A percentile compares a stretch with the other conserved stretches of the same genome.
Conservation (phyloP, 73 alveolate genomes). For the Paramecium bursaria region DNA sequence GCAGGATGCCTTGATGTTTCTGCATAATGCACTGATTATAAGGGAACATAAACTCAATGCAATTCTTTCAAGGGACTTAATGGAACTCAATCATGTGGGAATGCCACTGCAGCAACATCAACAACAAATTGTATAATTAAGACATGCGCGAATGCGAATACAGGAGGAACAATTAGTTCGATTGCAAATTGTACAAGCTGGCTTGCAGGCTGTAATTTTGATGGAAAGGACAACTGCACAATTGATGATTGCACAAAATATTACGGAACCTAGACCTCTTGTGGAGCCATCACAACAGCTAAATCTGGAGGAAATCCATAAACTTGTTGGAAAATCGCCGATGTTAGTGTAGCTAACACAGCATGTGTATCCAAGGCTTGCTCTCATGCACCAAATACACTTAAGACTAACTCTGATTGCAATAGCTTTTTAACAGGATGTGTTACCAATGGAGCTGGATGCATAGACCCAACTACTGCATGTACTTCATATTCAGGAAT, state of each 20-base stretch:
- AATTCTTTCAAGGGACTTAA: neutral
- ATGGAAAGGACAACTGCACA: no score
- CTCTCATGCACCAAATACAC: conserved; percentile 1
- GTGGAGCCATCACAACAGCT: no score
- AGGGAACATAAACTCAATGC: neutral
- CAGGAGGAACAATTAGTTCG: no score
- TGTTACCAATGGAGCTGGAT: conserved; percentile 40
- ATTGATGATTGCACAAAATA: no score
- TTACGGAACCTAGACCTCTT: no score
- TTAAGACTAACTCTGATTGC: conserved; percentile 27
- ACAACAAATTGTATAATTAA: conserved; percentile 8
- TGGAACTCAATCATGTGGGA: conserved; percentile 14
- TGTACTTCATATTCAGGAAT: conserved; percentile 30
- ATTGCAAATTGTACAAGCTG: no score
- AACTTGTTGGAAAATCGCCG: no score
- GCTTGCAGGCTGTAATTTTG: no score
- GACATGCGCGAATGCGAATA: no score
- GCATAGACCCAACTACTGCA: neutral
- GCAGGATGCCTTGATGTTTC: conserved; percentile 5
- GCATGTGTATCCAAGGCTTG: neutral
- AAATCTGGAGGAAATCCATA: no score
- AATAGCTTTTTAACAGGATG: neutral
- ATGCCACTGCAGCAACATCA: neutral
- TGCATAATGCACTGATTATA: neutral
- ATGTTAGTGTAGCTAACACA: no score